phyloP scores from a whole-genome alignment of 768 basidiomycete genomes.

The Russula virescens region DNA sequence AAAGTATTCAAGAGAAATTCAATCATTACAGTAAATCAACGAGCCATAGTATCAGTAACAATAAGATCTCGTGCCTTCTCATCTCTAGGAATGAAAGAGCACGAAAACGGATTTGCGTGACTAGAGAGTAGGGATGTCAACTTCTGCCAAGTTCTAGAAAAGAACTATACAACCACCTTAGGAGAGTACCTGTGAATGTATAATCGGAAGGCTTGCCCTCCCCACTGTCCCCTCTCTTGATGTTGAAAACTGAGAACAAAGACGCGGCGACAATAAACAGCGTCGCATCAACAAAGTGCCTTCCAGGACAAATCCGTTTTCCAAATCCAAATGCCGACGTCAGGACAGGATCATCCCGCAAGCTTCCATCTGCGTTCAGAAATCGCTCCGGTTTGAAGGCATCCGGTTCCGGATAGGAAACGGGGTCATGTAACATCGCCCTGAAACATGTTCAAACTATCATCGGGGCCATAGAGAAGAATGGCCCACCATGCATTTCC shows the following conservation, averaged over 20 bases:
- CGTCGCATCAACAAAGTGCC: not conserved
- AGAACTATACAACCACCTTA: too few species aligned
- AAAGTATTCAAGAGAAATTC: too few species aligned
- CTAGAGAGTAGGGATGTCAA: too few species aligned
- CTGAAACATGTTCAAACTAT: not conserved
- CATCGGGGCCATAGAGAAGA: not conserved
- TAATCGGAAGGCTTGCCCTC: too few species aligned
- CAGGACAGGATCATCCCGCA: not conserved
- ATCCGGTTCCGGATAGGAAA: not conserved
- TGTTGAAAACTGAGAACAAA: not conserved
- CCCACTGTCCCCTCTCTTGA: not conserved
- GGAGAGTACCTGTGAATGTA: too few species aligned
- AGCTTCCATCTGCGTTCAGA: not conserved
- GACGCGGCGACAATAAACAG: not conserved
- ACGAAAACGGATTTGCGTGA: too few species aligned
- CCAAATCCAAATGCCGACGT: not conserved
- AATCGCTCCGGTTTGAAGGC: not conserved
- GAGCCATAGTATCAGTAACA: too few species aligned
- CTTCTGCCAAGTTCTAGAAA: too few species aligned
- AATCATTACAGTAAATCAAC: too few species aligned
- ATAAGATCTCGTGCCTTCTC: too few species aligned
- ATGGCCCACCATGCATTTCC: not conserved
- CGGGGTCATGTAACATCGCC: not conserved
- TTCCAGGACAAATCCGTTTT: not conserved
- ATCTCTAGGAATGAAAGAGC: too few species aligned